Base-by-base conservation (phyloP, 108 stramenopile genomes). In the Cyclostephanos invisitatus region DNA sequence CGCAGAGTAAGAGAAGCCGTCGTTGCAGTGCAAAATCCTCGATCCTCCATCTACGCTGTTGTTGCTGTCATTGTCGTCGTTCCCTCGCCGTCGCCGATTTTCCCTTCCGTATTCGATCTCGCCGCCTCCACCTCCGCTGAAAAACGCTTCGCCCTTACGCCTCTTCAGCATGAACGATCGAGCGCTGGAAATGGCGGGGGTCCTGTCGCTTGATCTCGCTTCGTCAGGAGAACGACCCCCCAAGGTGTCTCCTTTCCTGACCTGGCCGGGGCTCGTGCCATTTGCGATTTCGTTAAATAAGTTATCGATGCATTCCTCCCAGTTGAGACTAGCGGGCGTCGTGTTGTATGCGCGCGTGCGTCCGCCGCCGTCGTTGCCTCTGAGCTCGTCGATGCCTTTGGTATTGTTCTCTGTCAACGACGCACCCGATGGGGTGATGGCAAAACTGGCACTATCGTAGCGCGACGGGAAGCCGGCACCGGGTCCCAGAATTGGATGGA, bases 241-340 rank as follows among this genome's bases (percentile, higher is more conserved):
- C 36, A 37, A 37, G 5, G 36, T 7, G 36, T 37, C 36, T 37
- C 36, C 36, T 24, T 59, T 59, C 24, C 32, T 22, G 58, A 25
- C 32, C 15, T 2, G 36, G 37, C 15, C 20, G 6, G 62, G 20
- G 32, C 35, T 44, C n/a, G 7, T 47, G 24, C 21, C 50, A 11
- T 18, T 51, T 17, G 25, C 53, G 28, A 66, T 29, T 17, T 66
- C 65, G 17, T 53, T 14, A 25, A 66, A 66, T 50, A 66, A 44
- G 3, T 66, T 49, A 17, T 66, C 65, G 50, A 66, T 66, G 22
- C 5, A 50, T 35, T 66, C 65, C 15, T 60, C 59, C 65, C 65
- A 66, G 36, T 53, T n/a, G 18, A 66, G 29, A 11, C 49, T 48
- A 7, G 47, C 35, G 7, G 65, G 65, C 2, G 65, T 53, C 9